A percentile compares a stretch with the other conserved stretches of the same genome.
These are phyloP conservation scores for Metschnikowia arizonensis DNA, from an alignment of 805 yeast species.

Conservation along the genomic window DNA sequence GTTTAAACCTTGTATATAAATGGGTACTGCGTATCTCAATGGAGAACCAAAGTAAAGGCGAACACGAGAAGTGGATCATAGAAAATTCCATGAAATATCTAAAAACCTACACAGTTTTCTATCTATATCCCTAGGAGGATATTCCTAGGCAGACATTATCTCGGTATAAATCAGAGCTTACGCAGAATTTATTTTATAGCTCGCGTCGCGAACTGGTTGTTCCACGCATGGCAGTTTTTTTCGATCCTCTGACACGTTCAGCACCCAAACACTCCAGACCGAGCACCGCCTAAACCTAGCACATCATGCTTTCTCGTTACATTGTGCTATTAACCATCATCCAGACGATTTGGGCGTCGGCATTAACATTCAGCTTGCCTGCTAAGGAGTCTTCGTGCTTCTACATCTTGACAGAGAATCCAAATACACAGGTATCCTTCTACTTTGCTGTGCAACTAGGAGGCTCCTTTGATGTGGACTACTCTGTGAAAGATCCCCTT, in stretches of 20 bases:
- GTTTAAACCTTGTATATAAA: constrained; percentile 7
- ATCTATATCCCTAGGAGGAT: background rate
- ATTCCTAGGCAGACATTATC: background rate
- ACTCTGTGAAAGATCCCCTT: constrained; percentile 55
- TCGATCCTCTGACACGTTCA: constrained; percentile 10
- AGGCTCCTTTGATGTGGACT: constrained; percentile 77
- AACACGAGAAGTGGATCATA: background rate
- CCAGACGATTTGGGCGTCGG: constrained; percentile 43
- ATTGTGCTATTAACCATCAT: constrained; percentile 23
- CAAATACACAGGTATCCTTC: constrained; percentile 60
- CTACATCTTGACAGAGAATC: constrained; percentile 61
- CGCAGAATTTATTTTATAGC: background rate
- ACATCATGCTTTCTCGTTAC: constrained; percentile 13
- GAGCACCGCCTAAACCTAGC: constrained; percentile 1
- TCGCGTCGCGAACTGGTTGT: constrained; percentile 6
- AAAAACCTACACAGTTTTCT: background rate
- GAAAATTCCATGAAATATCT: too few species aligned
- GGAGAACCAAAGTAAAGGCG: background rate
- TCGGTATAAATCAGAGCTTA: background rate
- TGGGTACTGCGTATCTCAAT: background rate
- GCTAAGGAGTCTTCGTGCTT: constrained; percentile 73
- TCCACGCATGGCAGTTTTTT: constrained; percentile 8
- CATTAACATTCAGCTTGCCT: constrained; percentile 69
- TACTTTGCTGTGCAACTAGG: constrained; percentile 83
- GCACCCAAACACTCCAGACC: background rate